phyloP scores from a whole-genome alignment of 2,329 filamentous ascomycete species.

The Xylaria arbuscula region DNA sequence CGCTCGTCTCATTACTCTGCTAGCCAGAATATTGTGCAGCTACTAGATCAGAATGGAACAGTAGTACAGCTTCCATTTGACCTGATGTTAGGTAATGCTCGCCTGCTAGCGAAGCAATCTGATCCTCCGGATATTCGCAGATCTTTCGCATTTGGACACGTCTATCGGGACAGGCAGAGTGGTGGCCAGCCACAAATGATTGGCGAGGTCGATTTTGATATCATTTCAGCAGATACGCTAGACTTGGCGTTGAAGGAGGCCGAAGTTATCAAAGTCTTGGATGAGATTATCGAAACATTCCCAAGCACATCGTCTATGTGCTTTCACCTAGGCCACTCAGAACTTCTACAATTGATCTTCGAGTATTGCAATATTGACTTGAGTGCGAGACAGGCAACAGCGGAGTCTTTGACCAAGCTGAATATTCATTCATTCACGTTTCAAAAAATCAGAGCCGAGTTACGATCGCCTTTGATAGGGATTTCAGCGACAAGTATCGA shows the following conservation, averaged over 20 bases:
- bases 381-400: constrained; percentile 75
- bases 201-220: constrained; percentile 95
- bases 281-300: constrained; percentile 87
- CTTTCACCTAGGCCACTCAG: constrained; percentile 90
- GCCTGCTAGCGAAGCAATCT: constrained; percentile 79
- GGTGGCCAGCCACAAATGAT: constrained; percentile 85
- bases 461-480: constrained; percentile 83
- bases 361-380: constrained; percentile 85
- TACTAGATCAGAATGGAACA: constrained; percentile 87
- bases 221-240: constrained; percentile 83
- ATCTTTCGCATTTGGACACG: constrained; percentile 86
- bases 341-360: constrained; percentile 87
- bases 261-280: constrained; percentile 91
- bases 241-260: constrained; percentile 92
- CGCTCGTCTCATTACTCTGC: constrained; percentile 80
- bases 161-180: constrained; percentile 82
- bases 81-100: constrained; percentile 87
- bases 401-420: constrained; percentile 86
- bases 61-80: constrained; percentile 95
- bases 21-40: constrained; percentile 74
- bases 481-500: constrained; percentile 90
- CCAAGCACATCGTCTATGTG: constrained; percentile 83
- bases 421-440: constrained; percentile 85
- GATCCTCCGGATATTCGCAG: constrained; percentile 73
- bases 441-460: constrained; percentile 83